Evolutionary conservation across 495 filamentous ascomycete genomes (phyloP).

Genomic region (Talaromyces ruber): DNA sequence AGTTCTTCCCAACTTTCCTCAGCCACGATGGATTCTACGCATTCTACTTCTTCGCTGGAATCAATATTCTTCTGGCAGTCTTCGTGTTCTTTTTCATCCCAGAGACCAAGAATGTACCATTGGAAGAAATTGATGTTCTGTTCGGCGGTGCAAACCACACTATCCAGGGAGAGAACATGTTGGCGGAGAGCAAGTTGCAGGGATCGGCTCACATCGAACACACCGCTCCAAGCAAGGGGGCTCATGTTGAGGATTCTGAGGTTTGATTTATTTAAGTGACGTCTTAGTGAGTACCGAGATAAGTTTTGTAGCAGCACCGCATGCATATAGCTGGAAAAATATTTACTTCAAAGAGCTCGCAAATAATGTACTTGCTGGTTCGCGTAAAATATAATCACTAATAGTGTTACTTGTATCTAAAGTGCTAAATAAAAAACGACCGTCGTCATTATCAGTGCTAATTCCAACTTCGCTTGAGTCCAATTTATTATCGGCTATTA

Average conservation of each 20-base stretch:
- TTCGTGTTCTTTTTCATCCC: slow-evolving; percentile 71
- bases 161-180: slow-evolving; percentile 38
- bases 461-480: no score
- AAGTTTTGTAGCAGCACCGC: background rate
- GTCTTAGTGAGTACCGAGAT: background rate
- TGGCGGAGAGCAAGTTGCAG: slow-evolving; percentile 3
- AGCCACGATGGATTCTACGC: slow-evolving; percentile 46
- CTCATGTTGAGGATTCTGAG: background rate
- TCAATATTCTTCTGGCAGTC: slow-evolving; percentile 50
- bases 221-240: background rate
- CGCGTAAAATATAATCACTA: no score
- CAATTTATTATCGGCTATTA: no score
- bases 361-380: no score
- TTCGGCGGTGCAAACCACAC: slow-evolving; percentile 54
- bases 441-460: no score
- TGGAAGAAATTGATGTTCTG: slow-evolving; percentile 57
- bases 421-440: no score
- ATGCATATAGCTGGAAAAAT: background rate
- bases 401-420: no score
- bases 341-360: background rate
- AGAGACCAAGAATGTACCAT: slow-evolving; percentile 60
- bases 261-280: background rate
- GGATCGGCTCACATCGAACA: background rate
- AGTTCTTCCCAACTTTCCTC: slow-evolving; percentile 61
- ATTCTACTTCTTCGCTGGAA: slow-evolving; percentile 43